These are phyloP conservation scores for Adansonia madagascariensis DNA, from an alignment of 441 rosid species.

Conservation along the genomic window DNA sequence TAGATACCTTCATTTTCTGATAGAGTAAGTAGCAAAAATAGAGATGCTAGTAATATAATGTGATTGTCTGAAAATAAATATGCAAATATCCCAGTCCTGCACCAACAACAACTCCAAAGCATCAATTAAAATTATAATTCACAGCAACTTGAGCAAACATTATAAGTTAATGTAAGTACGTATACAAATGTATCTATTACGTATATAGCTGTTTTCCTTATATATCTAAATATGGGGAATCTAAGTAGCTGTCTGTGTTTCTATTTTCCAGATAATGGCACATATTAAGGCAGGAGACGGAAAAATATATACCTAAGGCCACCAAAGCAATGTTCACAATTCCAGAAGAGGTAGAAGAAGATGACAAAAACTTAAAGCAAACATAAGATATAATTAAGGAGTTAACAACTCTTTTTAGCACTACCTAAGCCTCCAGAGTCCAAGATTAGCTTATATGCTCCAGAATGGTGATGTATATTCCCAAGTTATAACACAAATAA, in stretches of 20 bases:
- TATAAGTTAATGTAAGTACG: not conserved
- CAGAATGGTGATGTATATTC: not conserved
- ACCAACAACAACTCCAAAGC: conserved; percentile 23
- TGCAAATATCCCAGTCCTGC: conserved; percentile 56
- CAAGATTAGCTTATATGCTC: too few relatives aligned
- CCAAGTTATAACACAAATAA: not conserved
- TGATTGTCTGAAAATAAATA: conserved; percentile 54
- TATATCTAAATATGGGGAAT: not conserved
- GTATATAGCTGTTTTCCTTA: not conserved
- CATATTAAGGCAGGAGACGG: not conserved
- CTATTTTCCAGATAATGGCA: conserved; percentile 12
- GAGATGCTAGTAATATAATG: conserved; percentile 47
- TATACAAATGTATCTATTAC: not conserved
- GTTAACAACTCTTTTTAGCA: not conserved
- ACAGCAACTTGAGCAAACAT: not conserved
- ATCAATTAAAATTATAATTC: conserved; percentile 17
- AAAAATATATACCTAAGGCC: not conserved
- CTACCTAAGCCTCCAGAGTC: not conserved
- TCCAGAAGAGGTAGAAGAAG: not conserved
- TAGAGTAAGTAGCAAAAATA: conserved; percentile 52
- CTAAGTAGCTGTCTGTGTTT: not conserved
- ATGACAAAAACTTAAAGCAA: not conserved
- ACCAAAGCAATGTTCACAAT: not conserved
- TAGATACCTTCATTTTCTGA: conserved; percentile 59
- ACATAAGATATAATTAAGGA: not conserved